Conservation (phyloP, 345 rosid genomes). For the Hibiscus tridactylites region DNA sequence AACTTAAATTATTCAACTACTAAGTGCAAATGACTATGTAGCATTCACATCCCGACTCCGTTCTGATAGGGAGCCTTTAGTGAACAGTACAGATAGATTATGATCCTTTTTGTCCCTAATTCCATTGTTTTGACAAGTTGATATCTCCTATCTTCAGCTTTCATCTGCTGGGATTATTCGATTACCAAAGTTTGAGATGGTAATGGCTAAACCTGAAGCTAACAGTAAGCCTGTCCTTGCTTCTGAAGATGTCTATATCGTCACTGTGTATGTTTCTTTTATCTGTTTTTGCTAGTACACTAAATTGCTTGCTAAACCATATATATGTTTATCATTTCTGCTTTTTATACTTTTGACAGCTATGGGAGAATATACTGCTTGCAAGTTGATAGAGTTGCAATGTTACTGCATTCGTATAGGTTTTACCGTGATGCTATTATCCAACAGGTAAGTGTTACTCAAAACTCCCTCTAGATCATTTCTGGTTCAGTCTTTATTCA, state of each 20-base stretch:
- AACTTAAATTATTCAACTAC: neutral
- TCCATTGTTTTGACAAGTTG: conserved; percentile 15
- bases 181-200: conserved; percentile 93
- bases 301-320: neutral
- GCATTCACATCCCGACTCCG: neutral
- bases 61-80: neutral
- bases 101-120: neutral
- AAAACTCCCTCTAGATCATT: neutral
- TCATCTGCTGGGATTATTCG: conserved; percentile 87
- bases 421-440: conserved; percentile 96
- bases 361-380: conserved; percentile 98
- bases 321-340: conserved; percentile 5
- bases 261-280: conserved; percentile 59
- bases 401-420: conserved; percentile 81
- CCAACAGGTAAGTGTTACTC: conserved; percentile 52
- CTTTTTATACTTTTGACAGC: conserved; percentile 37
- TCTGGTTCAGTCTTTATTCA: neutral
- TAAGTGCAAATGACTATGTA: neutral
- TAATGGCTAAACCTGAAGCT: conserved; percentile 78
- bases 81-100: neutral
- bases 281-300: conserved; percentile 6
- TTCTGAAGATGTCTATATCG: conserved; percentile 74
- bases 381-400: conserved; percentile 95
- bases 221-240: conserved; percentile 88
- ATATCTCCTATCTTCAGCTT: conserved; percentile 50